Base-by-base conservation (phyloP, 1,284 basidiomycete genomes). In the Cystobasidiaceae sp. region DNA sequence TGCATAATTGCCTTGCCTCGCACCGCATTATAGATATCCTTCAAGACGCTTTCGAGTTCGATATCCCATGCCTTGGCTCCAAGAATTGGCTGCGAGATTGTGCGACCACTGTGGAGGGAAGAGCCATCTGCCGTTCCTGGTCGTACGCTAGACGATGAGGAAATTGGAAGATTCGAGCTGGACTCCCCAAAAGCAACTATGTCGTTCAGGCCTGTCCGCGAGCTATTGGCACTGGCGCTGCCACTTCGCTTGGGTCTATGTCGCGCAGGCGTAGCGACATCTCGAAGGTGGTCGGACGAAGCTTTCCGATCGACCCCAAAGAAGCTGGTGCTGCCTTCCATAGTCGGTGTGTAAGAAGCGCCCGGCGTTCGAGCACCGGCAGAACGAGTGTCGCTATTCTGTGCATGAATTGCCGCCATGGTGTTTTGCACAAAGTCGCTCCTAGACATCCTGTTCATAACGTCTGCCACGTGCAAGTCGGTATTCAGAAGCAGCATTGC, bases 401-500 rank as follows among this genome's bases (percentile, higher is more conserved):
- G 87, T 75, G 82, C 84, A 71, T 86, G 87, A 66, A 97, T 88
- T 0, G 91, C 88, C 3, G 84, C 80, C 75, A 97, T 82, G 0
- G 93, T 94, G 77, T 98, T 97, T 44, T 86, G 84, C 2, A 97
- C 85, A 76, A 98, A 99, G 73, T 98, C 92, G 56, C 76, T 83
- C n/a, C 89, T 83, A 4, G 92, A 93, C 96, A 98, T 98, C 69
- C 90, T 86, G 25, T 83, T 86, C 4, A 84, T 78, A 30, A 96
- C 81, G 43, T 97, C 93, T 39, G 93, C 94, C 59, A 98, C 87
- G 77, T 98, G 93, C 19, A 98, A 82, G 77, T 98, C 94, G 25
- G 94, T 99, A 78, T 99, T 98, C 66, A 98, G 84, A 45, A 98
- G 82, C 0, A 99, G 80, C 52, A 98, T 82, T 1, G 94, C 96